phyloP scores from a whole-genome alignment of 2,329 filamentous ascomycete species.

The Talaromyces rugulosus region DNA sequence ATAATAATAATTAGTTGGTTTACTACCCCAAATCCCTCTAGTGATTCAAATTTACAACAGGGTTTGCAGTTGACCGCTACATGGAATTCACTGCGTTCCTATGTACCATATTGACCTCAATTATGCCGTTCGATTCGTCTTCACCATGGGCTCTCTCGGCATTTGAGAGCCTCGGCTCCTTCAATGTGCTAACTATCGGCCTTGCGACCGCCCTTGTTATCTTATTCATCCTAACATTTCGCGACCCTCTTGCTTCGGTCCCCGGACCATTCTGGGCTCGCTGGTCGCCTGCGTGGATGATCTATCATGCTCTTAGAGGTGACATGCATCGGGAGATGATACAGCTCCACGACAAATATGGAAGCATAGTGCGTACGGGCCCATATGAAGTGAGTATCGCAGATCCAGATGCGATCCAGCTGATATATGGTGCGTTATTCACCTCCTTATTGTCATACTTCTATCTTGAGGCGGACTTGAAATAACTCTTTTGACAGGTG shows the following conservation, averaged over 20 bases:
- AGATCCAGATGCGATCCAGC: constrained; percentile 12
- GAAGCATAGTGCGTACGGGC: constrained; percentile 11
- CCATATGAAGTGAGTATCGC: constrained; percentile 13
- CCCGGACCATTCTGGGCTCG: constrained; percentile 26
- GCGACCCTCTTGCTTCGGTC: constrained; percentile 19
- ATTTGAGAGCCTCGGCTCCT: neutral
- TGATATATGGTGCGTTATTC: constrained; percentile 14
- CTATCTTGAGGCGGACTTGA: too few relatives aligned
- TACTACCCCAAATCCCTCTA: too few relatives aligned
- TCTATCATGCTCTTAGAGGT: constrained; percentile 10
- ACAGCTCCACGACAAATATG: constrained; percentile 12
- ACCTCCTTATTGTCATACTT: too few relatives aligned
- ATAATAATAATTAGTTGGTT: too few relatives aligned
- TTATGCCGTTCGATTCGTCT: too few relatives aligned
- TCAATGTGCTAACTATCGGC: neutral
- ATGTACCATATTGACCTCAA: too few relatives aligned
- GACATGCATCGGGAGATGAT: constrained; percentile 11
- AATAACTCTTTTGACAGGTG: too few relatives aligned
- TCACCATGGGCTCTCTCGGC: too few relatives aligned
- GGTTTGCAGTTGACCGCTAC: too few relatives aligned
- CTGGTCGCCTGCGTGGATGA: constrained; percentile 16
- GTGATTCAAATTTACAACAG: too few relatives aligned
- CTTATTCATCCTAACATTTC: neutral
- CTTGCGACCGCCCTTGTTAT: neutral
- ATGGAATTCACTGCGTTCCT: too few relatives aligned